phyloP scores from a whole-genome alignment of 805 yeast genomes.

The Jamesozyma jinghongensis region DNA sequence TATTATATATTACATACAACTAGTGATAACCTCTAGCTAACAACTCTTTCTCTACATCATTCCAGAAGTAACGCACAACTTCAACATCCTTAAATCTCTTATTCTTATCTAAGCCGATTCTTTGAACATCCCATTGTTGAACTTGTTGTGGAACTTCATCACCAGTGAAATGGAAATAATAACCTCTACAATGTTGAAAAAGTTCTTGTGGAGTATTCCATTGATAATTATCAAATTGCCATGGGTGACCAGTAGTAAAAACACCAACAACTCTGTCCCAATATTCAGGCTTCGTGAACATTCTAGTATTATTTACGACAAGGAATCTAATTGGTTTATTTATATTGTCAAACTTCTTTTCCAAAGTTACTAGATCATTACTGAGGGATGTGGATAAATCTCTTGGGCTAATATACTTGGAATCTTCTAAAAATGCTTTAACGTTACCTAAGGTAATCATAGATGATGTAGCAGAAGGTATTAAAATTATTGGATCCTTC shows the following conservation, averaged over 20 bases:
- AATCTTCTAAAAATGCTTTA: slow-evolving; percentile 62
- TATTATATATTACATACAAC: neutral
- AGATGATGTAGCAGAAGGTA: slow-evolving; percentile 75
- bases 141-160: slow-evolving; percentile 71
- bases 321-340: slow-evolving; percentile 32
- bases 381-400: slow-evolving; percentile 30
- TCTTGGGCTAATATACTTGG: slow-evolving; percentile 49
- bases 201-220: slow-evolving; percentile 71
- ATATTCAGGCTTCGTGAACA: slow-evolving; percentile 86
- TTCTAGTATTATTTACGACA: slow-evolving; percentile 81
- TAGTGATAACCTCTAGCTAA: slow-evolving; percentile 50
- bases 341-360: slow-evolving; percentile 27
- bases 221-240: slow-evolving; percentile 91
- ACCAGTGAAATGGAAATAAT: slow-evolving; percentile 62
- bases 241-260: slow-evolving; percentile 91
- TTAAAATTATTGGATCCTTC: slow-evolving; percentile 60
- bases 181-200: slow-evolving; percentile 81
- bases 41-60: slow-evolving; percentile 65
- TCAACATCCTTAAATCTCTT: slow-evolving; percentile 85
- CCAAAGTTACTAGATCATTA: slow-evolving; percentile 25
- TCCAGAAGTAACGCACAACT: slow-evolving; percentile 81
- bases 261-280: slow-evolving; percentile 97
- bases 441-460: slow-evolving; percentile 56
- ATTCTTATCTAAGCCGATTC: slow-evolving; percentile 66
- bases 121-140: slow-evolving; percentile 82